Conservation (phyloP, 257 asterid genomes). For the Nicotiana obtusifolia region DNA sequence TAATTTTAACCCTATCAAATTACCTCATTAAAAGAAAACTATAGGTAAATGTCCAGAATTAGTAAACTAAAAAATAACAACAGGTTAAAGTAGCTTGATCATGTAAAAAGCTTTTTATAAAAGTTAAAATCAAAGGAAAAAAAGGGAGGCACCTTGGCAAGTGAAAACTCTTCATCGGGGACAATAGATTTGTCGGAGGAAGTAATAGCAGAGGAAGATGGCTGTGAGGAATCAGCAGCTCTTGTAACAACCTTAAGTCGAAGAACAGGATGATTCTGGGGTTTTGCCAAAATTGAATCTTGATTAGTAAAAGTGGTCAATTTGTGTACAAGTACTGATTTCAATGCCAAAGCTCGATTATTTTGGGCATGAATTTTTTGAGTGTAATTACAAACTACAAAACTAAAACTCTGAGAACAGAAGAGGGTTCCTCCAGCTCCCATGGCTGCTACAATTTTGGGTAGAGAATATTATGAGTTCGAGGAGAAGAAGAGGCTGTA, state of each 20-base stretch:
- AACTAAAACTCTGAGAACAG: slow-evolving; percentile 33
- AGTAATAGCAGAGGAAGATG: slow-evolving; percentile 31
- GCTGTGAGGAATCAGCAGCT: slow-evolving; percentile 84
- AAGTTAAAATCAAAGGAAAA: not conserved
- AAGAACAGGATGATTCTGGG: slow-evolving; percentile 8
- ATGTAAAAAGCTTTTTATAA: no score
- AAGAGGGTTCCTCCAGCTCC: slow-evolving; percentile 37
- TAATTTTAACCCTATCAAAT: no score
- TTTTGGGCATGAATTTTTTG: slow-evolving; percentile 23
- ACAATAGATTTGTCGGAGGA: slow-evolving; percentile 42
- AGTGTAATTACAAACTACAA: slow-evolving; percentile 15
- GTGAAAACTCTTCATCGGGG: slow-evolving; percentile 66
- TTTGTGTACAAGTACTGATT: slow-evolving; percentile 4
- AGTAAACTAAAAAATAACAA: not conserved
- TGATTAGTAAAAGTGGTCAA: slow-evolving; percentile 14
- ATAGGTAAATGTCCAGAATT: no score
- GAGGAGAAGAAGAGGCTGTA: slow-evolving; percentile 16
- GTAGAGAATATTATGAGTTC: not conserved
- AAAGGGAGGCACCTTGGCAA: slow-evolving; percentile 57
- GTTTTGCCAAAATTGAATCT: slow-evolving; percentile 18
- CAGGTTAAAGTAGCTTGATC: no score
- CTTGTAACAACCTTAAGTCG: slow-evolving; percentile 30
- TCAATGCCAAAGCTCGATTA: slow-evolving; percentile 17
- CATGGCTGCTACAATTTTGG: slow-evolving; percentile 19
- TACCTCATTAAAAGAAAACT: no score